Conservation (phyloP, 805 yeast genomes). For the Starmerella powellii region DNA sequence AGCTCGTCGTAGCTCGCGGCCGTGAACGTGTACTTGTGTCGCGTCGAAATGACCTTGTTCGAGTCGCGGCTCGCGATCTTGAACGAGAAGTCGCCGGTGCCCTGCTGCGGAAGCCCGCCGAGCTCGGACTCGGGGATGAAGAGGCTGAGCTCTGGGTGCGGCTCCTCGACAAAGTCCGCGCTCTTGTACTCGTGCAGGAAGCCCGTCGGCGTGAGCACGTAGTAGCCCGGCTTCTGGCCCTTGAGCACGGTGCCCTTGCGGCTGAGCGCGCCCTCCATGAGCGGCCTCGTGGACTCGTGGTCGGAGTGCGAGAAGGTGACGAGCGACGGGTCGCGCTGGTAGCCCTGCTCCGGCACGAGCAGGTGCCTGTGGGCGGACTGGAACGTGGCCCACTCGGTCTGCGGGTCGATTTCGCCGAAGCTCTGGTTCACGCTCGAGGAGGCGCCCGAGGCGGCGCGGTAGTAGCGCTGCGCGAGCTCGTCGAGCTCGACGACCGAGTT, state of each 20-base stretch:
- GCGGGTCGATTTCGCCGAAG: slow-evolving; percentile 30
- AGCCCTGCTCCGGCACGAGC: slow-evolving; percentile 29
- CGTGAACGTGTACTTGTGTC: slow-evolving; percentile 34
- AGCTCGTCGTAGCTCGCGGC: slow-evolving; percentile 38
- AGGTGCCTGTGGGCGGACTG: slow-evolving; percentile 25
- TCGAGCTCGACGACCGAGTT: slow-evolving; percentile 30
- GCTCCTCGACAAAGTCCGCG: slow-evolving; percentile 33
- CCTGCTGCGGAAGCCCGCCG: slow-evolving; percentile 28
- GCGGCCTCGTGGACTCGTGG: slow-evolving; percentile 35
- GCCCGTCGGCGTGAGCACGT: slow-evolving; percentile 38
- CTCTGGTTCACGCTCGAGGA: slow-evolving; percentile 26
- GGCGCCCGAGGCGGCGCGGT: slow-evolving; percentile 24
- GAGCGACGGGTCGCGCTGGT: slow-evolving; percentile 32
- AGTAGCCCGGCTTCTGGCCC: slow-evolving; percentile 35
- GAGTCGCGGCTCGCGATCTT: slow-evolving; percentile 36
- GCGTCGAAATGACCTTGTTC: slow-evolving; percentile 25
- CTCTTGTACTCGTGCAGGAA: slow-evolving; percentile 36
- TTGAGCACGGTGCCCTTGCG: slow-evolving; percentile 36
- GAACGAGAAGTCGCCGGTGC: slow-evolving; percentile 32
- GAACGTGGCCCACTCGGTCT: slow-evolving; percentile 39
- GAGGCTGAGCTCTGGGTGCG: slow-evolving; percentile 37
- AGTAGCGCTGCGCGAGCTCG: slow-evolving; percentile 26
- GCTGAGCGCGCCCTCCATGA: slow-evolving; percentile 37
- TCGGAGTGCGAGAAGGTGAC: slow-evolving; percentile 33
- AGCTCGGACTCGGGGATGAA: slow-evolving; percentile 39